These are phyloP conservation scores for Prunus fruticosa DNA, from an alignment of 306 rosid species.

Conservation along the genomic window DNA sequence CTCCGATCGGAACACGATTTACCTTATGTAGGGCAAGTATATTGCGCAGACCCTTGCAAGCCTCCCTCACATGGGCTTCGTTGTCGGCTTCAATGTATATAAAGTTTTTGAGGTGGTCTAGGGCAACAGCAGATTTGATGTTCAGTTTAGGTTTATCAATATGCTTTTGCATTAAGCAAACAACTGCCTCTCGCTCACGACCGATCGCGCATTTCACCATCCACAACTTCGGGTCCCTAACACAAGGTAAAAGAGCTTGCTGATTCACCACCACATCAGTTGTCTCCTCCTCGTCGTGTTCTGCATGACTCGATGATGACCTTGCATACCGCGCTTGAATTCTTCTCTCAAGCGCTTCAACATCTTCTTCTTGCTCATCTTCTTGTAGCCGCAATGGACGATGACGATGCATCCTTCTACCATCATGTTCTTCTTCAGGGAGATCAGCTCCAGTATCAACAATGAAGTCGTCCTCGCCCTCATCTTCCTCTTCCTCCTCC, in stretches of 20 bases:
- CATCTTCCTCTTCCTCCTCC: conserved; percentile 83
- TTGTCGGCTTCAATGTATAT: conserved; percentile 84
- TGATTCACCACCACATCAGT: conserved; percentile 64
- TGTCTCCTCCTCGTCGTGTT: conserved; percentile 67
- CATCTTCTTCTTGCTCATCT: conserved; percentile 75
- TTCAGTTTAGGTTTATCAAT: conserved; percentile 79
- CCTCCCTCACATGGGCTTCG: conserved; percentile 97
- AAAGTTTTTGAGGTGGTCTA: conserved; percentile 79
- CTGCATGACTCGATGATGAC: conserved; percentile 23
- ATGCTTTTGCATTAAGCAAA: conserved; percentile 85
- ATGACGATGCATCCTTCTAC: conserved; percentile 50
- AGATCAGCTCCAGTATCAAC: conserved; percentile 37
- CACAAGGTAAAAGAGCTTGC: conserved; percentile 85
- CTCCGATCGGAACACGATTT: conserved; percentile 76
- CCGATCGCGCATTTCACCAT: conserved; percentile 95
- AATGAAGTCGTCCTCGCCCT: conserved; percentile 57
- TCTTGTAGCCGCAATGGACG: conserved; percentile 43
- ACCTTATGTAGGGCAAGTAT: conserved; percentile 51
- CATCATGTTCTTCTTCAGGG: conserved; percentile 55
- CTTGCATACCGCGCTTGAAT: conserved; percentile 53
- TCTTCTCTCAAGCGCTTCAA: conserved; percentile 67
- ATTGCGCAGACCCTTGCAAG: conserved; percentile 79
- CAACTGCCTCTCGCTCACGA: conserved; percentile 75
- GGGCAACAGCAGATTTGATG: conserved; percentile 81
- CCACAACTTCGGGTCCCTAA: conserved; percentile 93